Percentiles rank a stretch among this genome's conserved stretches.
These are phyloP conservation scores for Stephanodiscus triporus DNA, from an alignment of 108 stramenopile species.

Conservation along the genomic window DNA sequence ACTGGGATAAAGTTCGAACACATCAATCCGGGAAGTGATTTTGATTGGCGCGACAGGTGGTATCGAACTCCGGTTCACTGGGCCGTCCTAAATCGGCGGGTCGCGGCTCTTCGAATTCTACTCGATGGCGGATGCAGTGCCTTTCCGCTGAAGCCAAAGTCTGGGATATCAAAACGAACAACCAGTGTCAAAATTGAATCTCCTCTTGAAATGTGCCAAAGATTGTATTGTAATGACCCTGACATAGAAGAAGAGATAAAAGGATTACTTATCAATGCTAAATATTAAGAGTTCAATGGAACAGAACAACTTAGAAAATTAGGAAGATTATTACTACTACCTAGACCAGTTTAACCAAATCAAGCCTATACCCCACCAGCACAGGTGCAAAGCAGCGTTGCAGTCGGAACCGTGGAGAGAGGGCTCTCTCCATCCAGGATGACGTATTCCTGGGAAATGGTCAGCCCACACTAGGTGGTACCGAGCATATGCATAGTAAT, in stretches of 20 bases:
- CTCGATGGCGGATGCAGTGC: slow-evolving; percentile 69
- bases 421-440: too few species aligned
- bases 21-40: slow-evolving; percentile 29
- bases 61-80: slow-evolving; percentile 73
- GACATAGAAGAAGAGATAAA: slow-evolving; percentile 26
- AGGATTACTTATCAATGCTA: slow-evolving; percentile 9
- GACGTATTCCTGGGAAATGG: too few species aligned
- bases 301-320: too few species aligned
- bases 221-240: slow-evolving; percentile 59
- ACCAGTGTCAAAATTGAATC: slow-evolving; percentile 68
- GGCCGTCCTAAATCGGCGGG: slow-evolving; percentile 79
- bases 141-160: slow-evolving; percentile 55
- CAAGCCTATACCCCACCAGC: too few species aligned
- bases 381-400: too few species aligned
- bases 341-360: too few species aligned
- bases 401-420: too few species aligned
- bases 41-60: slow-evolving; percentile 52
- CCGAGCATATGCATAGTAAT: too few species aligned
- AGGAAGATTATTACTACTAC: too few species aligned
- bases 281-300: slow-evolving; percentile 6
- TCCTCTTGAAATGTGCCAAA: slow-evolving; percentile 73
- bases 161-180: slow-evolving; percentile 34
- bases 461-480: too few species aligned
- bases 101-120: slow-evolving; percentile 59
- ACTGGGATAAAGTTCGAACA: slow-evolving; percentile 37